Percentiles rank a stretch among this genome's conserved stretches.
Conservation (phyloP, 2,329 filamentous ascomycete species). For the Cladophialophora bantiana region DNA sequence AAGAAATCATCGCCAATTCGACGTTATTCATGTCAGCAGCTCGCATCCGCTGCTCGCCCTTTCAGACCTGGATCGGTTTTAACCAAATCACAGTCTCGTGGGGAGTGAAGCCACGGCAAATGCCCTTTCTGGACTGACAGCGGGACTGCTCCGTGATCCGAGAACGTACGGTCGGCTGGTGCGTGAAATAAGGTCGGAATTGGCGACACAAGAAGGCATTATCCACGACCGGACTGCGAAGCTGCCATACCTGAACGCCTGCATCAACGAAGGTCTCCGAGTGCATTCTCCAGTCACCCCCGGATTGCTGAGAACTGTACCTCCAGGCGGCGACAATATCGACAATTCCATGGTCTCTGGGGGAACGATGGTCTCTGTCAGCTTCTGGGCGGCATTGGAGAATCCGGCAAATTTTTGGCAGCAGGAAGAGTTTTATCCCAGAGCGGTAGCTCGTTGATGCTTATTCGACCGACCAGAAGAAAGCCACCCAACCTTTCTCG, state of each 20-base stretch:
- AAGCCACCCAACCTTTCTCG: conserved; percentile 10
- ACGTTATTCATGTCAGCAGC: not conserved
- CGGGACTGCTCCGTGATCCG: not conserved
- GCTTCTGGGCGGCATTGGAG: not conserved
- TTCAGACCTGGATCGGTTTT: no score
- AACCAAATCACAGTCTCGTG: not conserved
- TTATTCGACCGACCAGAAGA: conserved; percentile 16
- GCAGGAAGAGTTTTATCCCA: not conserved
- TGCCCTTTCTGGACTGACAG: not conserved
- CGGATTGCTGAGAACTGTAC: not conserved
- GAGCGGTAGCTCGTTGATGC: not conserved
- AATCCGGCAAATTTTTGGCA: not conserved
- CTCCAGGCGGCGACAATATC: not conserved
- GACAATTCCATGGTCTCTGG: not conserved
- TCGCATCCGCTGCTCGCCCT: no score
- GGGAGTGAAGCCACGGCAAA: not conserved
- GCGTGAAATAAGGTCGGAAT: not conserved
- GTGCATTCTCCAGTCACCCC: not conserved
- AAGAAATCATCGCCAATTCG: not conserved
- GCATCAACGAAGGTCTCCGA: not conserved
- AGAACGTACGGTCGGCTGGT: not conserved
- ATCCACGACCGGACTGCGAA: not conserved
- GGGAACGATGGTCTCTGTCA: not conserved
- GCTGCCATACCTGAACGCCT: not conserved
- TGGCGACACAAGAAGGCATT: not conserved